These are phyloP conservation scores for Fusarium sp. DNA, from an alignment of 2,329 filamentous ascomycete species.

Conservation along the genomic window DNA sequence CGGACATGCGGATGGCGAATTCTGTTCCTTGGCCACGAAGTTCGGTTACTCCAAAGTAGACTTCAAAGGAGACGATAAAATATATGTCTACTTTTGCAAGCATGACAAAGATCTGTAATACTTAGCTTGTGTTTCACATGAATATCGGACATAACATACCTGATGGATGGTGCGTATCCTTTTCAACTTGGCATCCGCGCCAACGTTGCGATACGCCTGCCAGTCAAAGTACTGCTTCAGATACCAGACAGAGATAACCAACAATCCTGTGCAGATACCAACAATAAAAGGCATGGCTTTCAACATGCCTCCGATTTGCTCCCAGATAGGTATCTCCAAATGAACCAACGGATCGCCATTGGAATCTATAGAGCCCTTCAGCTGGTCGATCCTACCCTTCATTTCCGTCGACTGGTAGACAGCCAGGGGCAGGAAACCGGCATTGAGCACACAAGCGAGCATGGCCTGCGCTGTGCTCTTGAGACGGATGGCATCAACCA, in stretches of 20 bases:
- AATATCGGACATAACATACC: background rate
- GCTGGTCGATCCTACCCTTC: background rate
- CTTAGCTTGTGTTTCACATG: background rate
- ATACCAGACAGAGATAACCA: conserved; percentile 1
- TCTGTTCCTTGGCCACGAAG: background rate
- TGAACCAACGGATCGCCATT: background rate
- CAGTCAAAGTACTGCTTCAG: conserved; percentile 10
- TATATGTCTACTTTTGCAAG: conserved; percentile 8
- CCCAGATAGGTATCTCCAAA: background rate
- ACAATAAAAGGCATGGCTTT: background rate
- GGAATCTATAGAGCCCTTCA: background rate
- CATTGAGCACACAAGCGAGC: conserved; percentile 5
- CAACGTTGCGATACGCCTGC: conserved; percentile 15
- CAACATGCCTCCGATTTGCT: background rate
- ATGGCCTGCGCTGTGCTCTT: conserved; percentile 11
- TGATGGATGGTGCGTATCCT: conserved; percentile 6
- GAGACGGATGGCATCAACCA: conserved; percentile 8
- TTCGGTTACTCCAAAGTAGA: background rate
- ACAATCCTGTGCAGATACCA: background rate
- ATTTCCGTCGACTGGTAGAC: background rate
- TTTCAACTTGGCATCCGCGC: conserved; percentile 7
- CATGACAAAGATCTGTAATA: conserved; percentile 1
- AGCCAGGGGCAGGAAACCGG: background rate
- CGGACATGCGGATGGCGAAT: background rate
- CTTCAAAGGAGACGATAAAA: conserved; percentile 4